These are phyloP conservation scores for Ambrosiella xylebori DNA, from an alignment of 2,329 filamentous ascomycete species.

Conservation along the genomic window DNA sequence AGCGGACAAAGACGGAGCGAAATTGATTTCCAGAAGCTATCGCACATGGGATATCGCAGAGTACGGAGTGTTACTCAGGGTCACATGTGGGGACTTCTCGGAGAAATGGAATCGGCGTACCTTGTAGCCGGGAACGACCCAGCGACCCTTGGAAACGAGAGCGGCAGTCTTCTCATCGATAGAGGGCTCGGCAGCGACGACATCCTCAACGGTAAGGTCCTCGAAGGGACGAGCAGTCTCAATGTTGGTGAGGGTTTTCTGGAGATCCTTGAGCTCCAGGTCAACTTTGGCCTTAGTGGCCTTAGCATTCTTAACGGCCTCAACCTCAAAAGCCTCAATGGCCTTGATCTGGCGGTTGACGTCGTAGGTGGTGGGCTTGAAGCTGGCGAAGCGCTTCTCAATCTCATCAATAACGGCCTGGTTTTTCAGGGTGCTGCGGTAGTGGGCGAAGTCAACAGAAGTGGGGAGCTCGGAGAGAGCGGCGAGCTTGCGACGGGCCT, in stretches of 20 bases:
- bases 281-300: constrained; percentile 94
- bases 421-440: constrained; percentile 91
- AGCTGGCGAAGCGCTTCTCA: constrained; percentile 81
- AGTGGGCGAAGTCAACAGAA: constrained; percentile 80
- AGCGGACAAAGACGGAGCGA: not conserved
- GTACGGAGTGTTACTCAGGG: no score
- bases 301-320: constrained; percentile 93
- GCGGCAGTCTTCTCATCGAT: constrained; percentile 94
- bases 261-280: constrained; percentile 80
- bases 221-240: constrained; percentile 91
- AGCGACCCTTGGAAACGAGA: constrained; percentile 94
- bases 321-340: constrained; percentile 92
- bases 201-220: constrained; percentile 93
- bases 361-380: constrained; percentile 90
- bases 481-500: constrained; percentile 86
- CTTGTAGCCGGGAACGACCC: constrained; percentile 98
- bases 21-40: no score
- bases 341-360: constrained; percentile 88
- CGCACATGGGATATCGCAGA: no score
- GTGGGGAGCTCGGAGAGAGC: constrained; percentile 69
- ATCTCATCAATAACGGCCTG: constrained; percentile 88
- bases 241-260: constrained; percentile 93
- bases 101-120: constrained; percentile 32
- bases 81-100: not conserved
- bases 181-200: constrained; percentile 81